Percentiles rank a stretch among this genome's conserved stretches.
phyloP scores from a whole-genome alignment of 345 rosid species.

The Populus davidiana region DNA sequence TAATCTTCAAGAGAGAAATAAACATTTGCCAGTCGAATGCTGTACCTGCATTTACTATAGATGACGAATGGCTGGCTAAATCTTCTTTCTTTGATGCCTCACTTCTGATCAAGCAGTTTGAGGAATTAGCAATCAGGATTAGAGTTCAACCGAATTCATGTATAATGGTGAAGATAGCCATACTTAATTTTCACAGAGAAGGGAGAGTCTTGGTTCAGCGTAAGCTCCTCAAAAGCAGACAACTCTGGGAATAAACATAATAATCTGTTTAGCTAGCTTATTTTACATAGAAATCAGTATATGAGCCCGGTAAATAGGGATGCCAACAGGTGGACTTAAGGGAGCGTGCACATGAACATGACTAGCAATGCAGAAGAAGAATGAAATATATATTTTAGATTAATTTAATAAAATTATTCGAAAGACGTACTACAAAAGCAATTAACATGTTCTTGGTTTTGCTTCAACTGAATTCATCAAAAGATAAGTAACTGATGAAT shows the following conservation, averaged over 20 bases:
- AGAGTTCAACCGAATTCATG: neutral
- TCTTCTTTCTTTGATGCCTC: conserved; percentile 52
- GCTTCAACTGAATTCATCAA: neutral
- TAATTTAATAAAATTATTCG: neutral
- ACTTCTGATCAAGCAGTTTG: conserved; percentile 39
- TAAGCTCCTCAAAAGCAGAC: conserved; percentile 41
- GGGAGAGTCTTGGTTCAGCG: conserved; percentile 48
- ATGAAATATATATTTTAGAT: neutral
- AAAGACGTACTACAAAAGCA: neutral
- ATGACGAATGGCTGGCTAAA: conserved; percentile 40
- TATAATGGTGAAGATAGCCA: conserved; percentile 18
- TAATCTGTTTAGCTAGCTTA: conserved; percentile 10
- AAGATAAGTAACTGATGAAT: neutral
- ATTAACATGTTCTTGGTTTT: neutral
- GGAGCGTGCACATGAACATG: neutral
- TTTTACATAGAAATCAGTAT: neutral
- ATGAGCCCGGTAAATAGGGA: neutral
- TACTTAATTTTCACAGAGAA: conserved; percentile 57
- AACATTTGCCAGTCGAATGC: neutral
- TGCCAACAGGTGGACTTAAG: neutral
- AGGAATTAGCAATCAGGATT: conserved; percentile 17
- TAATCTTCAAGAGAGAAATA: conserved; percentile 1
- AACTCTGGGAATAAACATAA: conserved; percentile 36
- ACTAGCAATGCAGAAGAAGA: neutral
- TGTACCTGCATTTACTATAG: conserved; percentile 47